Evolutionary conservation across 352 stramenopile species (phyloP).

Genomic region (Lagenidium sp.): DNA sequence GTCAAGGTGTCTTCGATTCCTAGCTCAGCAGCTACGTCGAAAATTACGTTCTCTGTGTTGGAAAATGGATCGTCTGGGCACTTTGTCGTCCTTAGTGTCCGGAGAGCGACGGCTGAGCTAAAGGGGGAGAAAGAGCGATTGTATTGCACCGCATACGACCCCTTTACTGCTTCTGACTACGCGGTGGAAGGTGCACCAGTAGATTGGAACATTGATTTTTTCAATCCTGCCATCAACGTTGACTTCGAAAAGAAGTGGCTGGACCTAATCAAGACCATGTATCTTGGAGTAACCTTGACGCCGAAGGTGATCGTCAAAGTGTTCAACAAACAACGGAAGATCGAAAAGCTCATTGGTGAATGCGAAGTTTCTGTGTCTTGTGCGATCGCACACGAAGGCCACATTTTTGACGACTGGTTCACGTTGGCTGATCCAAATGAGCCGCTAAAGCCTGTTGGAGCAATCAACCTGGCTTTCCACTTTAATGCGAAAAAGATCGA

Average conservation of each 20-base stretch:
- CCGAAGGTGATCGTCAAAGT: constrained; percentile 59
- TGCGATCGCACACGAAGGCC: constrained; percentile 58
- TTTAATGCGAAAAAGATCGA: constrained; percentile 41
- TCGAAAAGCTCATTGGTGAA: constrained; percentile 58
- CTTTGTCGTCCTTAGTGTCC: constrained; percentile 68
- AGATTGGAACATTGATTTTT: constrained; percentile 62
- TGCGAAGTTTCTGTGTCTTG: constrained; percentile 67
- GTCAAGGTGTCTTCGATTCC: constrained; percentile 43
- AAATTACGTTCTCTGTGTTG: constrained; percentile 39
- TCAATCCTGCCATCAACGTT: constrained; percentile 28
- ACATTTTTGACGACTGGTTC: constrained; percentile 64
- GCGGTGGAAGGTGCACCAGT: constrained; percentile 49
- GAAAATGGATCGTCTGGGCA: too few relatives aligned
- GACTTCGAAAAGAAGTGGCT: constrained; percentile 51
- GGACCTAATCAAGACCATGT: constrained; percentile 35
- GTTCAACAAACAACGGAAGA: constrained; percentile 62
- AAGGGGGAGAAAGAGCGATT: constrained; percentile 19
- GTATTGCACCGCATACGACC: constrained; percentile 83
- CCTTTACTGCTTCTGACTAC: constrained; percentile 72
- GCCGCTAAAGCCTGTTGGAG: constrained; percentile 13
- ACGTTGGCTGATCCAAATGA: constrained; percentile 26
- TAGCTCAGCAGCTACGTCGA: constrained; percentile 18
- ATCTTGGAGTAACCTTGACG: constrained; percentile 46
- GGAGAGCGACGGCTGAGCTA: constrained; percentile 28
- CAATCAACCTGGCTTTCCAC: constrained; percentile 36